A percentile compares a stretch with the other conserved stretches of the same genome.
These are phyloP conservation scores for Fistulifera pelliculosa DNA, from an alignment of 108 stramenopile species.

Conservation along the genomic window DNA sequence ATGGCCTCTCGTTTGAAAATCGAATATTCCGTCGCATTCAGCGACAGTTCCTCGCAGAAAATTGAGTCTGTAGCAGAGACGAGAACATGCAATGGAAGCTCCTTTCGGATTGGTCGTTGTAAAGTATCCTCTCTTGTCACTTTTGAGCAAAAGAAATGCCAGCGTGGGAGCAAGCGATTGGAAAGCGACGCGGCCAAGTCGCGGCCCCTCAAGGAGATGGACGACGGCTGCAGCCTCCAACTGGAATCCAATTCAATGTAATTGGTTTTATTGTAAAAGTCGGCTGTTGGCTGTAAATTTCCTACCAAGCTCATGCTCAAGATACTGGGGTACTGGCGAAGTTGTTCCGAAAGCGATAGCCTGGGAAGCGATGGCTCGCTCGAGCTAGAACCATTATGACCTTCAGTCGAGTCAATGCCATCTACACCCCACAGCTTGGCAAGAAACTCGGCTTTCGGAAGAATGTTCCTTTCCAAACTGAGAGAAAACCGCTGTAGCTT, in stretches of 20 bases:
- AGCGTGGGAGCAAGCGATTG: conserved; percentile 74
- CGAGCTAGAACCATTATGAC: background rate
- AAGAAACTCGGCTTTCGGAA: conserved; percentile 55
- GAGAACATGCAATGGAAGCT: conserved; percentile 59
- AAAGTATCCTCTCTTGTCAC: conserved; percentile 5
- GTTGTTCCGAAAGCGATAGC: background rate
- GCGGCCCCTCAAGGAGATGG: conserved; percentile 27
- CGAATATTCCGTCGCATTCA: conserved; percentile 36
- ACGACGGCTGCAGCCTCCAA: conserved; percentile 14
- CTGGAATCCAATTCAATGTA: conserved; percentile 50
- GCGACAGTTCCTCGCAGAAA: conserved; percentile 49
- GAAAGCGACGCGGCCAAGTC: conserved; percentile 75
- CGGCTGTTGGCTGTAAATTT: conserved; percentile 63
- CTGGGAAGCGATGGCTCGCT: background rate
- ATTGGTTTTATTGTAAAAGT: conserved; percentile 70
- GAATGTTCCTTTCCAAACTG: conserved; percentile 55
- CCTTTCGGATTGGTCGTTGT: conserved; percentile 7
- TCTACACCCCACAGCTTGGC: conserved; percentile 40
- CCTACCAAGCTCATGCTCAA: conserved; percentile 67
- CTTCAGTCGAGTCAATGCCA: background rate
- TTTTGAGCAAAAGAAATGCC: conserved; percentile 39
- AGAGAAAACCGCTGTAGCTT: conserved; percentile 50
- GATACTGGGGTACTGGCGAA: conserved; percentile 58
- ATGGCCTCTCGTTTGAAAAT: conserved; percentile 44
- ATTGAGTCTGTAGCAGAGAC: conserved; percentile 47